These are phyloP conservation scores for Lichtheimia ramosa DNA, from an alignment of 371 early-diverging fungal genomes.

Conservation along the genomic window DNA sequence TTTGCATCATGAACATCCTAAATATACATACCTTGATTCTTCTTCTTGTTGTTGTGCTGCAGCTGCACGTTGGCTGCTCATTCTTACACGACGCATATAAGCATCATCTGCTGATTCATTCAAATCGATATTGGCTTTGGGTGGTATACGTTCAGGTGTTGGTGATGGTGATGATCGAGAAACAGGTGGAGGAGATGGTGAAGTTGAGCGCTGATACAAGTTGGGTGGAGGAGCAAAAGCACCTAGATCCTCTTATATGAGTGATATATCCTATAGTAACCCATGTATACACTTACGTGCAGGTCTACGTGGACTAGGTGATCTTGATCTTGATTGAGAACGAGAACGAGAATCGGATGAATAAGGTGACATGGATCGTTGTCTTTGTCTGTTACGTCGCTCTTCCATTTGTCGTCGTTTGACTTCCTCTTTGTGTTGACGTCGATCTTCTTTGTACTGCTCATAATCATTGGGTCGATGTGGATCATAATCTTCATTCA, in stretches of 20 bases:
- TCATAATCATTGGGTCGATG: slow-evolving; percentile 65
- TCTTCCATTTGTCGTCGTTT: slow-evolving; percentile 19
- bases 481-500: slow-evolving; percentile 63
- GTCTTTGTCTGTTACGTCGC: slow-evolving; percentile 9
- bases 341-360: slow-evolving; percentile 24
- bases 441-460: slow-evolving; percentile 54
- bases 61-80: slow-evolving; percentile 5
- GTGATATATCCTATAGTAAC: neutral
- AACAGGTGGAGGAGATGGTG: slow-evolving; percentile 12
- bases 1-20: neutral
- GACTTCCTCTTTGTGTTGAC: slow-evolving; percentile 28
- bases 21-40: neutral
- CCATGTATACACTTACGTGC: slow-evolving; percentile 8
- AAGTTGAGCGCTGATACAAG: slow-evolving; percentile 13
- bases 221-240: slow-evolving; percentile 28
- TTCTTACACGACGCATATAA: slow-evolving; percentile 57
- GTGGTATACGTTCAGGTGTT: slow-evolving; percentile 1
- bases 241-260: slow-evolving; percentile 6
- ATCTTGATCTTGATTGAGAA: slow-evolving; percentile 7
- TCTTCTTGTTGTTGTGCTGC: neutral
- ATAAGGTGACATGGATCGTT: slow-evolving; percentile 20
- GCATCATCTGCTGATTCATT: slow-evolving; percentile 74
- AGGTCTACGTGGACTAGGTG: slow-evolving; percentile 15
- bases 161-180: slow-evolving; percentile 6
- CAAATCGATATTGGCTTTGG: slow-evolving; percentile 21